Conservation (phyloP, 768 basidiomycete species). For the Kwoniella shandongensis region DNA sequence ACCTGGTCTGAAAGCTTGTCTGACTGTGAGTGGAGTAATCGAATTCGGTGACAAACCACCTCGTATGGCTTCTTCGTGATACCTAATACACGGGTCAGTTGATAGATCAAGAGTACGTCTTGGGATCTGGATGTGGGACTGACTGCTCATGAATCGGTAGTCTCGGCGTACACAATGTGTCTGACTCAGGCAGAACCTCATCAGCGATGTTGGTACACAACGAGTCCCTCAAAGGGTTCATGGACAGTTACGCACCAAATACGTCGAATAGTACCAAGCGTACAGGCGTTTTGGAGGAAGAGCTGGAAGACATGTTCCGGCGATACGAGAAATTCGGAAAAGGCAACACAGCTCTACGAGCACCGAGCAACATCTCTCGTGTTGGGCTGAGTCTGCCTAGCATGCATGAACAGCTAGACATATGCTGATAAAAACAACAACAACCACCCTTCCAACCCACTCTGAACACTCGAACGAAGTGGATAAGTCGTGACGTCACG, state of each 20-base stretch:
- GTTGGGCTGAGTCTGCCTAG: too few relatives aligned
- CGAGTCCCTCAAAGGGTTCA: neutral
- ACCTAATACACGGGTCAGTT: slow-evolving; percentile 21
- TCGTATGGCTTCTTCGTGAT: slow-evolving; percentile 47
- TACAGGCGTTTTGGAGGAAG: slow-evolving; percentile 19
- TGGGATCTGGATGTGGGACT: neutral
- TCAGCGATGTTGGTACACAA: too few relatives aligned
- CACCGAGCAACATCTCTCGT: too few relatives aligned
- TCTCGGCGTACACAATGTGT: slow-evolving; percentile 50
- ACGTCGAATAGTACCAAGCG: slow-evolving; percentile 51
- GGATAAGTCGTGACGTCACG: too few relatives aligned
- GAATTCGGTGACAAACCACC: slow-evolving; percentile 29
- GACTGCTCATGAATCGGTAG: slow-evolving; percentile 50
- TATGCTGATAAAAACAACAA: too few relatives aligned
- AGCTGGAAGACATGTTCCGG: slow-evolving; percentile 7
- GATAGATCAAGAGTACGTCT: neutral
- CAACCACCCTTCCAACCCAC: too few relatives aligned
- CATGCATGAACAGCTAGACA: too few relatives aligned
- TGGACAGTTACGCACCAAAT: slow-evolving; percentile 35
- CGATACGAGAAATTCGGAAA: too few relatives aligned
- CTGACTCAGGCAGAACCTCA: too few relatives aligned
- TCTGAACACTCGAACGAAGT: too few relatives aligned
- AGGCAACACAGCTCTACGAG: too few relatives aligned
- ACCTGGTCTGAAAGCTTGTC: slow-evolving; percentile 47
- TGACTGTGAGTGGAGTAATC: slow-evolving; percentile 34